Base-by-base conservation (phyloP, 2,329 filamentous ascomycete genomes). In the Clarireedia homoeocarpa region DNA sequence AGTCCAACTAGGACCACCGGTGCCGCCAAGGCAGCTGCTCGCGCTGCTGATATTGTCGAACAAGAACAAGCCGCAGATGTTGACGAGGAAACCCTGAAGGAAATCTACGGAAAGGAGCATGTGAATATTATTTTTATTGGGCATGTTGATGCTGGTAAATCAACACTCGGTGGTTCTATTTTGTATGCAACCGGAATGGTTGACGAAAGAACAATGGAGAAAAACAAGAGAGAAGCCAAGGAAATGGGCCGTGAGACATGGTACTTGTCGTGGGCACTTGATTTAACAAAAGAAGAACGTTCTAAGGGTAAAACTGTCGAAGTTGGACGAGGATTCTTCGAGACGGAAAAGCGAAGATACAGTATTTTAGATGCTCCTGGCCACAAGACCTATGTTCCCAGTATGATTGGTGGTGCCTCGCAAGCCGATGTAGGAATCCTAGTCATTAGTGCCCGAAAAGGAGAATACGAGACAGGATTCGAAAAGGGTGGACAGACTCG, bases 391-490 rank as follows among this genome's bases (percentile, higher is more conserved):
- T 99, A 94, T 65, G 94, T 99, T 17, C 92, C 94, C 48, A 94
- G 87, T 79, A 99, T 99, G 94, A 95, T 99, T 69, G 91, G 92
- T 65, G 91, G 91, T 71, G 91, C 91, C 34, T 91, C 90, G 12
- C 91, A 96, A 74, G 91, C 91, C 49, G 91, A 96, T 72, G 85
- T 99, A 34, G 94, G 94, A 71, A 89, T 96, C 65, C 80, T 99
- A 48, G 94, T 99, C 70, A 96, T 97, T 68, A 95, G 89, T 51
- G 91, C 94, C 44, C 87, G 94, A 69, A 97, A 96, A 79, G 94
- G 94, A 69, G 94, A 99, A 75, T 99, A 97, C 73, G 94, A 99
- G 75, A 97, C 94, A 36, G 94, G 94, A 50, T 99, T 99, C 71
- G 94, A 99, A 67, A 88, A 87, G 77, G 94, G 94, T 61, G 92